phyloP scores from a whole-genome alignment of 495 filamentous ascomycete genomes.

The Melanomma pulvis-pyrius region DNA sequence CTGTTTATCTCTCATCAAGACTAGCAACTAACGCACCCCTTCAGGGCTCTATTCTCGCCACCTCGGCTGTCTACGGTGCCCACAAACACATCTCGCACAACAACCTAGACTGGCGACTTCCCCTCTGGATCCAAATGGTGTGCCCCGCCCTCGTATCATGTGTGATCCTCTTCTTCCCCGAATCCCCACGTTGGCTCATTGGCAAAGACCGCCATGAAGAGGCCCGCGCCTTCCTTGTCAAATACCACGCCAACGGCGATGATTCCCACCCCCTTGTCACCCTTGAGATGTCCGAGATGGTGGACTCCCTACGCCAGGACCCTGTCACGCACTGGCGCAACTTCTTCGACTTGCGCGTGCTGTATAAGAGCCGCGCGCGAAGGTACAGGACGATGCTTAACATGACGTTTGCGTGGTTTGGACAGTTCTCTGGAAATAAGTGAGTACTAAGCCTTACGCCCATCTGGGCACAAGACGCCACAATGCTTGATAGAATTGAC shows the following conservation, averaged over 20 bases:
- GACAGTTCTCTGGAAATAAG: constrained; percentile 36
- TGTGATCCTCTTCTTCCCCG: constrained; percentile 48
- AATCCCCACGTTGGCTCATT: constrained; percentile 65
- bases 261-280: constrained; percentile 33
- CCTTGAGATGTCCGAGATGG: constrained; percentile 36
- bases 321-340: constrained; percentile 31
- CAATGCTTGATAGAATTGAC: background rate
- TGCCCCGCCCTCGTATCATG: constrained; percentile 29
- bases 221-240: constrained; percentile 58
- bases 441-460: background rate
- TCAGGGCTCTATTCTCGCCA: constrained; percentile 34
- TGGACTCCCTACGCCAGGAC: constrained; percentile 20
- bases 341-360: constrained; percentile 27
- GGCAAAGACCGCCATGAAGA: constrained; percentile 63
- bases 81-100: constrained; percentile 27
- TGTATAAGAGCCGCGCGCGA: constrained; percentile 24
- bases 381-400: constrained; percentile 31
- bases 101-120: constrained; percentile 35
- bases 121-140: constrained; percentile 33
- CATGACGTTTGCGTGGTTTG: constrained; percentile 34
- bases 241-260: constrained; percentile 67
- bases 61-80: constrained; percentile 30
- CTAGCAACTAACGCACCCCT: background rate
- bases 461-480: background rate
- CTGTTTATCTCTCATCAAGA: background rate